phyloP scores from a whole-genome alignment of 148 eudicot species.

The Salicornia ramosissima region DNA sequence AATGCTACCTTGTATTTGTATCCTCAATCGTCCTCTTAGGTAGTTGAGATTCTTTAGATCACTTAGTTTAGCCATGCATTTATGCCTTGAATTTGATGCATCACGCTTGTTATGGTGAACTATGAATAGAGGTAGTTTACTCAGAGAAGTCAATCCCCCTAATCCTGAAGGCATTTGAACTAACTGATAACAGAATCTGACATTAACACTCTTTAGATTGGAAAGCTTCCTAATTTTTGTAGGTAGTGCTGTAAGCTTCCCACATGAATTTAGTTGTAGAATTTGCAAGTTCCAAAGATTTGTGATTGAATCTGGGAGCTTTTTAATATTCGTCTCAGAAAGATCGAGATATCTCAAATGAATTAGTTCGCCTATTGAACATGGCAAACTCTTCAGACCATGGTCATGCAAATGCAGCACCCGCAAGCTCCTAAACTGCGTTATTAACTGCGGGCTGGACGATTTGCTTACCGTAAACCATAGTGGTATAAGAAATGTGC shows the following conservation, averaged over 20 bases:
- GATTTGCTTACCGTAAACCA: neutral
- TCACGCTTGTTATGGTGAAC: neutral
- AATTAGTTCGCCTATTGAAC: conserved; percentile 11
- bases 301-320: conserved; percentile 16
- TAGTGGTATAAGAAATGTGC: conserved; percentile 16
- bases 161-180: conserved; percentile 5
- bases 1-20: neutral
- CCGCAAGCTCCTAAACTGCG: conserved; percentile 13
- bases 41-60: conserved; percentile 13
- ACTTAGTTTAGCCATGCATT: neutral
- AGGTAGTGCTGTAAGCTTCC: neutral
- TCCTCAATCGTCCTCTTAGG: neutral
- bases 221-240: neutral
- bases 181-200: neutral
- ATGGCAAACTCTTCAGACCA: neutral
- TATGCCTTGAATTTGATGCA: neutral
- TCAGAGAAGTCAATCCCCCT: neutral
- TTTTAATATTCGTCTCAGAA: neutral
- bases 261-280: neutral
- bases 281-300: conserved; percentile 33
- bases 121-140: neutral
- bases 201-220: neutral
- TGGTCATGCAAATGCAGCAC: conserved; percentile 1
- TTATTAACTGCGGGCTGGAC: neutral
- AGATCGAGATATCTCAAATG: conserved; percentile 26